Evolutionary conservation across 441 rosid genomes (phyloP).

Genomic region (Arabidopsis hybrid): DNA sequence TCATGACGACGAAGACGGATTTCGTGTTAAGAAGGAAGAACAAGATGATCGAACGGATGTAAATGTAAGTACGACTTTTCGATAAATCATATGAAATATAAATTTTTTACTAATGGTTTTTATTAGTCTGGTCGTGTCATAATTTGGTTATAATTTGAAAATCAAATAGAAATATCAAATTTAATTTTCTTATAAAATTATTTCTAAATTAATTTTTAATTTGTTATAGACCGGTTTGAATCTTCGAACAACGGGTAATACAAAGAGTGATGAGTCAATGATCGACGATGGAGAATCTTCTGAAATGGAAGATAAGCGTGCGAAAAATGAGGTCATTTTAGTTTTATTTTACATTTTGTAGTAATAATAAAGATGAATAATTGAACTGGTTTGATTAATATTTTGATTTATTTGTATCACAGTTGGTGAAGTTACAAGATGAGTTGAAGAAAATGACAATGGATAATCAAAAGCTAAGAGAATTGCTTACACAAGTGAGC

Average conservation of each 20-base stretch:
- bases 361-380: neutral
- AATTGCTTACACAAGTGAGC: conserved; percentile 73
- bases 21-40: conserved; percentile 62
- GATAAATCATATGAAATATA: neutral
- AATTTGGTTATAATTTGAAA: neutral
- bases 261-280: conserved; percentile 80
- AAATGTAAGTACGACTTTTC: conserved; percentile 59
- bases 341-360: neutral
- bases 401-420: neutral
- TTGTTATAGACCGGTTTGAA: conserved; percentile 70
- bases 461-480: conserved; percentile 75
- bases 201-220: no score
- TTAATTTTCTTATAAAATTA: no score
- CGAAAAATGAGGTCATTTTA: conserved; percentile 63
- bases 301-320: conserved; percentile 59
- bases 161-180: neutral
- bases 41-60: conserved; percentile 48
- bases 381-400: neutral
- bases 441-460: conserved; percentile 70
- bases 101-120: neutral
- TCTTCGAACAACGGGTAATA: conserved; percentile 71
- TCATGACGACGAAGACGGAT: conserved; percentile 19
- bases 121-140: neutral
- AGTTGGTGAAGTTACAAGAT: conserved; percentile 65
- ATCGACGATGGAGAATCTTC: conserved; percentile 81